Evolutionary conservation across 192 early-diverging fungal genomes (phyloP).

Genomic region (Coemansia erecta): DNA sequence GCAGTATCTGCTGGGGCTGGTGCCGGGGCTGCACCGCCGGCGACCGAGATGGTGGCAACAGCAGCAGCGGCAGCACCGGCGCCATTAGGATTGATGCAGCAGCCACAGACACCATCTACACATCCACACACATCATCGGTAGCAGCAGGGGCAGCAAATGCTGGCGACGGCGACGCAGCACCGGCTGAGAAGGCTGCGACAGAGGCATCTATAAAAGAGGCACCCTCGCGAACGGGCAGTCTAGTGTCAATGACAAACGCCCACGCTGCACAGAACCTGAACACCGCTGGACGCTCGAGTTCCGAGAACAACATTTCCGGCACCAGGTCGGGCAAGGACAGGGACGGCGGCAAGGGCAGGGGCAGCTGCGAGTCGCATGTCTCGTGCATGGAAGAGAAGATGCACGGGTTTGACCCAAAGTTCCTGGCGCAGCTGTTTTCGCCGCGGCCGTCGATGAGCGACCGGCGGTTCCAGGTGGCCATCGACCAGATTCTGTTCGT

Average conservation of each 20-base stretch:
- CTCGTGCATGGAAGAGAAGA: conserved; percentile 27
- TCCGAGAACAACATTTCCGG: not conserved
- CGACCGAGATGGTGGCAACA: not conserved
- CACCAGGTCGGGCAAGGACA: not conserved
- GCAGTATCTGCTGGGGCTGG: not conserved
- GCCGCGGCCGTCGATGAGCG: conserved; percentile 76
- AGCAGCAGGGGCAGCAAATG: not conserved
- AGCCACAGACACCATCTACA: not conserved
- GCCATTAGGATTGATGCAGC: not conserved
- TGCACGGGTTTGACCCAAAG: conserved; percentile 71
- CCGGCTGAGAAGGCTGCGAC: not conserved
- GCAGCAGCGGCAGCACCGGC: not conserved
- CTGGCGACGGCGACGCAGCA: not conserved
- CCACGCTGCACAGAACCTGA: not conserved
- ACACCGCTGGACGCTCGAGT: not conserved
- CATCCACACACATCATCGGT: not conserved
- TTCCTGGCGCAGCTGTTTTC: conserved; percentile 85
- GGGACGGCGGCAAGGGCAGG: not conserved
- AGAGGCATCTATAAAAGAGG: not conserved
- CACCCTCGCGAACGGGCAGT: conserved; percentile 8
- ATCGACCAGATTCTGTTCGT: conserved; percentile 87
- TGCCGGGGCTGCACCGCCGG: not conserved
- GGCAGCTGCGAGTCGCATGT: not conserved
- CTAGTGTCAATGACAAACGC: not conserved
- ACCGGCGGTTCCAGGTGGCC: conserved; percentile 80